Base-by-base conservation (phyloP, 2,329 filamentous ascomycete genomes). In the Diaporthe citrichinensis region DNA sequence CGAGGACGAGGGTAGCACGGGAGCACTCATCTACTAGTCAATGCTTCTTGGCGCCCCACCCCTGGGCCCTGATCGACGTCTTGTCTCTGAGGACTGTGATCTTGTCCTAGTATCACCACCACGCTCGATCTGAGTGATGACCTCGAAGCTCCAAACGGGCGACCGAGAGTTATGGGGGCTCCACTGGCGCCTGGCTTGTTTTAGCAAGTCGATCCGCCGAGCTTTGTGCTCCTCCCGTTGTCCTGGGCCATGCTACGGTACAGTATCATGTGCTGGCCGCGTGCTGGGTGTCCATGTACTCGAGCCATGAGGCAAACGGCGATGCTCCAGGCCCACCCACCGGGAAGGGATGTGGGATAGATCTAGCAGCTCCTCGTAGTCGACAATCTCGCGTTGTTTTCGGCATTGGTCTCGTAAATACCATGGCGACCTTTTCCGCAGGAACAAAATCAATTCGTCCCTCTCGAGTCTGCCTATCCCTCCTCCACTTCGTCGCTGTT, bases 161-260 rank as follows among this genome's bases (percentile, higher is more conserved):
- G n/a, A 55, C 49, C 65, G 65, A 69, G 15, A n/a, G n/a, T 17
- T 7, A 28, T 69, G 23, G 28, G 15, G 34, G 46, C 23, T 39
- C 46, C 46, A 53, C 31, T n/a, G 34, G 14, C 65, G 65, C 65
- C 65, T 68, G 65, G 65, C 65, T 68, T 68, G 46, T 68, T 68
- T 53, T 36, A 36, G 65, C 65, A 28, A 31, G 65, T 55, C 31
- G 49, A 55, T 69, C 65, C 49, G 28, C 23, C n/a, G 65, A 34
- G 49, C 65, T 69, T 69, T 69, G 65, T 69, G 49, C 31, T 4
- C 41, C 65, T 41, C 31, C 65, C 49, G 34, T 23, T 15, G n/a
- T 20, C 55, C 49, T 55, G 65, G 49, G n/a, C 46, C 28, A 17
- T 69, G 65, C 36, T 36, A 31, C 49, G n/a, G 36, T 28, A 31